Base-by-base conservation (phyloP, 805 yeast genomes). In the Pichia nakasei region DNA sequence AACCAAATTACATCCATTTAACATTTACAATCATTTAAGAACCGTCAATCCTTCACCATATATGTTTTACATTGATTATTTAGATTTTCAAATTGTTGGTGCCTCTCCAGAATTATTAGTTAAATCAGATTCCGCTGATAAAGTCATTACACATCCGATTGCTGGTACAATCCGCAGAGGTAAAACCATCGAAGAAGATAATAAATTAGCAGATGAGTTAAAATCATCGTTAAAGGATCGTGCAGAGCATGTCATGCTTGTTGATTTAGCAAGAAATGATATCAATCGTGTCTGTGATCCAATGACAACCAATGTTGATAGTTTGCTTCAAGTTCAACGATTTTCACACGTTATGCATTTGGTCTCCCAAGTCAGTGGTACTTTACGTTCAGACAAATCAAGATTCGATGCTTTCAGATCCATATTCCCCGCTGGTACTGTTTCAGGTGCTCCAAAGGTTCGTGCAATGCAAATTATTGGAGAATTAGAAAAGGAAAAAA, bases 351-450 rank as follows among this genome's bases (percentile, higher is more conserved):
- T 93, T 34, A 89, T 89, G 83, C 99, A 93, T 65, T 70, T 93
- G 53, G 96, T 91, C 3, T 84, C 95, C 3, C 94, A 91, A 64
- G 97, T 91, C 19, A 82, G 94, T 48, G 99, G 99, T 13, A 85
- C 82, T 2, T 69, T 93, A 56, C 74, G 99, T 59, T 65, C 70
- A 0, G 97, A 76, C 47, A 82, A 86, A 68, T 81, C 91, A 12
- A 73, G 97, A 51, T 93, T 93, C 59, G 99, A 93, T 67, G 98
- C 98, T 0, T 88, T 93, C 67, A 77, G 98, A 61, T 88, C 97
- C 3, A 86, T 93, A 44, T 93, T 93, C 79, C 99, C 99, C 19
- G 98, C 98, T 1, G 99, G 99, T 37, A 93, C 99, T 2, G 97
- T 91, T 12, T 82, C 94, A 44, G 99, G 99, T 34, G 97, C 99